Percentiles rank a stretch among this genome's conserved stretches.
Conservation (phyloP, 176 grass and related monocot genomes). For the Oryza officinalis region DNA sequence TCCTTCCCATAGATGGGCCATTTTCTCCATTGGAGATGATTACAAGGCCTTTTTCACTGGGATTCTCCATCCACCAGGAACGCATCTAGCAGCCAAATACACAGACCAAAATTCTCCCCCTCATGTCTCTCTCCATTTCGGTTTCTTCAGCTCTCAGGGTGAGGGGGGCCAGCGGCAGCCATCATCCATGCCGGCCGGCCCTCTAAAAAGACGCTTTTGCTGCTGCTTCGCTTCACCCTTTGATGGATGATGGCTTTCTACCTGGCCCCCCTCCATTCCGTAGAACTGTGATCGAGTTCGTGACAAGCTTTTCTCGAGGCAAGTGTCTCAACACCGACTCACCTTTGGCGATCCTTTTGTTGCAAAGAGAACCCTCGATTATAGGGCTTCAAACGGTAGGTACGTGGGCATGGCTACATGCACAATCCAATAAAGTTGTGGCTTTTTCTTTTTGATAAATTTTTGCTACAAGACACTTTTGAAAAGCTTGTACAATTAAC, state of each 20-base stretch:
- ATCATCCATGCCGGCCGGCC: slow-evolving; percentile 40
- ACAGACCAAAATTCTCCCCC: neutral
- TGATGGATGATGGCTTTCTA: neutral
- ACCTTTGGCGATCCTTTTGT: slow-evolving; percentile 47
- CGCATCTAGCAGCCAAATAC: neutral
- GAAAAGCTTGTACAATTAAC: no score
- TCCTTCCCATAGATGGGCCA: no score
- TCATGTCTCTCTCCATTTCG: neutral
- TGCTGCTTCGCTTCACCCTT: neutral
- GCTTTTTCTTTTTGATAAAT: neutral
- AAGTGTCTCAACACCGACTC: slow-evolving; percentile 39
- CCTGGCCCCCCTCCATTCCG: neutral
- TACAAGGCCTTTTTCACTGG: neutral
- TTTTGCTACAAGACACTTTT: no score
- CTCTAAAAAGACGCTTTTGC: slow-evolving; percentile 29
- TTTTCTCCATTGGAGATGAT: neutral
- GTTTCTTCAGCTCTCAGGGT: neutral
- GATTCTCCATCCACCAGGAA: neutral
- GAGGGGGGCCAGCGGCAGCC: slow-evolving; percentile 35
- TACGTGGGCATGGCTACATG: neutral
- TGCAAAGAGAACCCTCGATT: slow-evolving; percentile 35
- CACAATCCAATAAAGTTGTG: slow-evolving; percentile 19
- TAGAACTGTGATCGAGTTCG: slow-evolving; percentile 20
- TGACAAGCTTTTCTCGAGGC: slow-evolving; percentile 49
- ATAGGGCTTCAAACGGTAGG: no score